Evolutionary conservation across 331 rosid genomes (phyloP).

Genomic region (Malus hybrid): DNA sequence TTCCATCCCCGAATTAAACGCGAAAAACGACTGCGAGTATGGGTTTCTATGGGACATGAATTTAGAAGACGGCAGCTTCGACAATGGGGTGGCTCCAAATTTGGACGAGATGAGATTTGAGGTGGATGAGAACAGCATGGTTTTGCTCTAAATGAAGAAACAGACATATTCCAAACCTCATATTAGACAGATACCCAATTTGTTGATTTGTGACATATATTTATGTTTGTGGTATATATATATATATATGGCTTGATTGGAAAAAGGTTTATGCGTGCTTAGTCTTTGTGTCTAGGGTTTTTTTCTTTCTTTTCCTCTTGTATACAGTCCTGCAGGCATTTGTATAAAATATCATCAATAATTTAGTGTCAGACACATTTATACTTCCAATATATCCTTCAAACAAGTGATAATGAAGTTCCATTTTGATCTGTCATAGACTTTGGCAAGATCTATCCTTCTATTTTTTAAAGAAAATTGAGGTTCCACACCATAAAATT

Average conservation of each 20-base stretch:
- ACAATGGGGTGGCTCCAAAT: conserved; percentile 28
- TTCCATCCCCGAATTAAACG: conserved; percentile 19
- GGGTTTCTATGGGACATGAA: conserved; percentile 74
- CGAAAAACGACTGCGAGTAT: conserved; percentile 42
- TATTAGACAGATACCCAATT: background rate
- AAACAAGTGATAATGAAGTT: too few relatives aligned
- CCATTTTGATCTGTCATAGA: too few relatives aligned
- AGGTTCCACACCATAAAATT: background rate
- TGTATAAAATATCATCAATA: conserved; percentile 8
- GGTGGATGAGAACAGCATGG: conserved; percentile 44
- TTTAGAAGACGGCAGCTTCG: conserved; percentile 40
- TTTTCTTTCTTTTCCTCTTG: background rate
- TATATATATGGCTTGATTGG: conserved; percentile 12
- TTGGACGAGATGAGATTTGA: conserved; percentile 60
- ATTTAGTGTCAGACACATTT: background rate
- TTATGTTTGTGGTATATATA: background rate
- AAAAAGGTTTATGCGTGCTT: conserved; percentile 3
- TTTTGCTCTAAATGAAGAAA: conserved; percentile 29
- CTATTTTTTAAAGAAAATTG: too few relatives aligned
- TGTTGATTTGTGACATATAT: conserved; percentile 4
- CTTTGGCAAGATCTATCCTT: too few relatives aligned
- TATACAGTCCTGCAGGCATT: conserved; percentile 5
- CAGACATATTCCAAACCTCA: background rate
- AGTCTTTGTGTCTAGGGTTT: background rate
- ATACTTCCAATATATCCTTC: too few relatives aligned